Base-by-base conservation (phyloP, 345 rosid genomes). In the Camelina laxa region DNA sequence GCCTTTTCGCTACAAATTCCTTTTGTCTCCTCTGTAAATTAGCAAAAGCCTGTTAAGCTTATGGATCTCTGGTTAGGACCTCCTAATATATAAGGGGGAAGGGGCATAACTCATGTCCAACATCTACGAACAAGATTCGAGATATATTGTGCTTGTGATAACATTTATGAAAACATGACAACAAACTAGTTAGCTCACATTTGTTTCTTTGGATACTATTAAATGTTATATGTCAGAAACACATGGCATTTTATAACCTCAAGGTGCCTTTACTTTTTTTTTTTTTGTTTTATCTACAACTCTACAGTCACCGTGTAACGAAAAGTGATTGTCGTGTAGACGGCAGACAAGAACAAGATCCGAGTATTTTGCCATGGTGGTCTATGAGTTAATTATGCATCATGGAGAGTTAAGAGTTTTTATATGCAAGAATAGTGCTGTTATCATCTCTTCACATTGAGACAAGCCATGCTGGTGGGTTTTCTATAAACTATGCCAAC, bases 391-490 rank as follows among this genome's bases (percentile, higher is more conserved):
- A 6, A 7, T 4, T 39, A 15, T 56, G 13, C 38, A 57, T 31
- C 1, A 0, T 58, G 22, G 24, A 58, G 44, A 61, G 54, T 53
- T 42, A 39, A 38, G n/a, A n/a, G n/a, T n/a, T n/a, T n/a, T n/a
- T 62, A 27, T 41, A 13, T 27, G 62, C 62, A 51, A 61, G 20
- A 72, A 51, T 51, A 22, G 61, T 41, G 33, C 22, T 62, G 44
- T 62, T 71, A 41, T 62, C 53, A 38, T 16, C 33, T 50, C 39
- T n/a, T 51, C 20, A 13, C 4, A n/a, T 3, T 3, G 59, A 56
- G 58, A 65, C 72, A 74, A 39, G 65, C 33, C 66, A 30, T 22
- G 55, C 60, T 75, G 79, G 30, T 75, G 79, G 31, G 4, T 44
- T 21, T 15, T 36, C 49, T 41, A 17, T 57, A 57, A 45, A 72